Evolutionary conservation across 345 rosid species (phyloP).

Genomic region (Aquilaria malaccensis): DNA sequence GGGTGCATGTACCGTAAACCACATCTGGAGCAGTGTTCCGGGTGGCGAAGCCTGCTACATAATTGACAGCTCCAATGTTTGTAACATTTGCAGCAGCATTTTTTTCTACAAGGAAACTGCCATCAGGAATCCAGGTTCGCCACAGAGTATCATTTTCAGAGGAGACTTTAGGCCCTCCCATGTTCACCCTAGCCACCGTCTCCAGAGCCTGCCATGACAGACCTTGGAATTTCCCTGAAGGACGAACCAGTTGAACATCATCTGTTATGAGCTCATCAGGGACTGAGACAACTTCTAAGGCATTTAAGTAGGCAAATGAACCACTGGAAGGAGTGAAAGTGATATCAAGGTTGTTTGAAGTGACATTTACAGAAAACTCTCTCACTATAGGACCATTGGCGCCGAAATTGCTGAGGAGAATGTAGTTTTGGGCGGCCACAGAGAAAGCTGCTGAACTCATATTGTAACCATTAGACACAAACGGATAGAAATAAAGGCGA

Average conservation of each 20-base stretch:
- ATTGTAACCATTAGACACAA: slow-evolving; percentile 35
- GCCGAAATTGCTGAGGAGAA: slow-evolving; percentile 44
- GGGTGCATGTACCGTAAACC: slow-evolving; percentile 64
- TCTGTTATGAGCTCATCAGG: slow-evolving; percentile 53
- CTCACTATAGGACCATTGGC: slow-evolving; percentile 33
- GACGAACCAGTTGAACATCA: slow-evolving; percentile 19
- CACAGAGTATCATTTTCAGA: slow-evolving; percentile 57
- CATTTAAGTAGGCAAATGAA: slow-evolving; percentile 70
- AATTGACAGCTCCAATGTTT: slow-evolving; percentile 43
- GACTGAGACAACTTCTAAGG: slow-evolving; percentile 72
- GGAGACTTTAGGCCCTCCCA: slow-evolving; percentile 71
- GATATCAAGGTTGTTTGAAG: slow-evolving; percentile 42
- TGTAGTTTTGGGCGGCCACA: slow-evolving; percentile 47
- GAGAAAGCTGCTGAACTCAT: slow-evolving; percentile 56
- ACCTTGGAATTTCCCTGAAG: slow-evolving; percentile 33
- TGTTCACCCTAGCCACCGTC: slow-evolving; percentile 71
- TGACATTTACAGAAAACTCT: slow-evolving; percentile 60
- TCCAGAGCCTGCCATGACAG: slow-evolving; percentile 55
- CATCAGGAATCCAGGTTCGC: slow-evolving; percentile 78
- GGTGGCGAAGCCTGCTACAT: slow-evolving; percentile 41
- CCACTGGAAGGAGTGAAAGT: slow-evolving; percentile 44
- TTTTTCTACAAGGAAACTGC: slow-evolving; percentile 23
- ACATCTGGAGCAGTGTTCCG: slow-evolving; percentile 45
- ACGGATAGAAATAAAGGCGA: slow-evolving; percentile 78
- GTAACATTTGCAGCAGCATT: slow-evolving; percentile 35